Conservation (phyloP, 73 alveolate genomes). For the Paramecium caudatum region DNA sequence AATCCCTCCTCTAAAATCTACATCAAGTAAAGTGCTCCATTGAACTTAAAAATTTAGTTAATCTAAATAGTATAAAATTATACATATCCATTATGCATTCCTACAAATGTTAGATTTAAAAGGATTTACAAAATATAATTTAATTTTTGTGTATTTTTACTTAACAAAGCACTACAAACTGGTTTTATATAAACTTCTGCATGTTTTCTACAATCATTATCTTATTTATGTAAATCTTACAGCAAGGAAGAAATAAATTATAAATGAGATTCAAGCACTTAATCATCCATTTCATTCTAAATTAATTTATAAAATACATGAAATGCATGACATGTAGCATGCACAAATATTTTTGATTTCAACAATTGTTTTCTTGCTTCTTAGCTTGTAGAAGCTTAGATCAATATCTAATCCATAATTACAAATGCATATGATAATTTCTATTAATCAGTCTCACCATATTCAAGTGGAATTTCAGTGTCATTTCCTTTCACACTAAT, state of each 20-base stretch:
- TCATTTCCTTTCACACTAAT: slow-evolving; percentile 14
- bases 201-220: slow-evolving; percentile 57
- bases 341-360: background rate
- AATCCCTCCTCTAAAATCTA: background rate
- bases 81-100: slow-evolving; percentile 54
- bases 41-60: slow-evolving; percentile 1
- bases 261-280: slow-evolving; percentile 17
- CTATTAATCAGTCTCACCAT: background rate
- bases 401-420: background rate
- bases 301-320: background rate
- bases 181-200: slow-evolving; percentile 42
- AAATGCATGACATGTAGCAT: background rate
- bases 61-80: background rate
- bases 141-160: slow-evolving; percentile 16
- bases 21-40: slow-evolving; percentile 38
- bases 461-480: background rate
- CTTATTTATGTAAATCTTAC: background rate
- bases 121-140: slow-evolving; percentile 5
- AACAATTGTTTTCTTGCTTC: slow-evolving; percentile 9
- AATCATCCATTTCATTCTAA: slow-evolving; percentile 37
- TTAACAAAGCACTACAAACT: slow-evolving; percentile 18
- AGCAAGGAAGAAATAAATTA: slow-evolving; percentile 11
- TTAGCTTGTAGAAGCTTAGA: background rate
- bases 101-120: background rate
- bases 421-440: slow-evolving; percentile 15